phyloP scores from a whole-genome alignment of 1,284 basidiomycete species.

The Flammula alnicola region DNA sequence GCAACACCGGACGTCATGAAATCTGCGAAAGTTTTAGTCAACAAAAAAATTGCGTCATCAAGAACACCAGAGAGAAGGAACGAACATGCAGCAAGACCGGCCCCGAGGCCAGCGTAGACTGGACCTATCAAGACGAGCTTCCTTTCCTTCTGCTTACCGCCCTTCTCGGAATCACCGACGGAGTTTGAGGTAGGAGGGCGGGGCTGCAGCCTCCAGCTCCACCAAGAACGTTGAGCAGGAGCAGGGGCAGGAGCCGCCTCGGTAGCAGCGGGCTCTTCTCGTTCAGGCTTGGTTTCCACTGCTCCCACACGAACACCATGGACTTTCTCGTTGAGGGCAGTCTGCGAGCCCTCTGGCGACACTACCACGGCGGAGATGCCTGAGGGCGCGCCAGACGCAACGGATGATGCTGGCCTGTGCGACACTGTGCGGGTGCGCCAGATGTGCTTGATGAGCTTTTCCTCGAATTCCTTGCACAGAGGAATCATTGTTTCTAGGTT shows the following conservation, averaged over 20 bases:
- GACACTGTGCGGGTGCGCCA: constrained; percentile 53
- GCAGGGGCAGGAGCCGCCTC: constrained; percentile 10
- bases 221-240: constrained; percentile 32
- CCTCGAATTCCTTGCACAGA: constrained; percentile 76
- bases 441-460: constrained; percentile 78
- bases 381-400: constrained; percentile 3
- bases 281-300: constrained; percentile 22
- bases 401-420: constrained; percentile 1
- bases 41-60: no score
- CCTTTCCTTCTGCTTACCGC: constrained; percentile 35
- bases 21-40: no score
- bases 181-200: constrained; percentile 23
- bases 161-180: constrained; percentile 41
- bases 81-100: constrained; percentile 64
- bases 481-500: constrained; percentile 73
- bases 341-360: constrained; percentile 25
- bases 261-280: constrained; percentile 10
- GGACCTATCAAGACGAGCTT: constrained; percentile 68
- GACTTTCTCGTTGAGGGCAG: constrained; percentile 30
- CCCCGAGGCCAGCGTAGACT: constrained; percentile 75
- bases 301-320: constrained; percentile 14
- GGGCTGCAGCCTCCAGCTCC: constrained; percentile 45
- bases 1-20: constrained; percentile 61
- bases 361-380: neutral
- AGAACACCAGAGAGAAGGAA: constrained; percentile 21